Evolutionary conservation across 371 early-diverging fungal genomes (phyloP).

Genomic region (Rhizopus stolonifer): DNA sequence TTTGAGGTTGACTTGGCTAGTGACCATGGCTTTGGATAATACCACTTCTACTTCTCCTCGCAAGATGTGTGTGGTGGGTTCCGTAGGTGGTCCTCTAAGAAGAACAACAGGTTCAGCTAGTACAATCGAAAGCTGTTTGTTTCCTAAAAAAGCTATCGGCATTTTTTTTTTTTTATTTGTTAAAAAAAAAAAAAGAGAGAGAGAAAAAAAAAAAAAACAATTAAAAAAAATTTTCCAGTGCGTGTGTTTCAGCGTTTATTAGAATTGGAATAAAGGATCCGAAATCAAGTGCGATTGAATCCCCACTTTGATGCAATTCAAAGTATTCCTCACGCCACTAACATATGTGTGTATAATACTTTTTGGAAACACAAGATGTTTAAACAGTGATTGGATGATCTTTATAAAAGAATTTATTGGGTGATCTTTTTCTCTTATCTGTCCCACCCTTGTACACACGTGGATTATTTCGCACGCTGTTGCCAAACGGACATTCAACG

Average conservation of each 20-base stretch:
- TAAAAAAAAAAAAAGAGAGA: not conserved
- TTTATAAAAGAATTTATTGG: not conserved
- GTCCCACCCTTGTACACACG: not conserved
- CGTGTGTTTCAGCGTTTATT: no score
- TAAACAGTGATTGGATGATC: not conserved
- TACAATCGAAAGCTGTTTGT: conserved; percentile 31
- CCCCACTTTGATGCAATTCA: not conserved
- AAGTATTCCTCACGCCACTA: no score
- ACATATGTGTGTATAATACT: no score
- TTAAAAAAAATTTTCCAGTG: not conserved
- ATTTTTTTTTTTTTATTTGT: conserved; percentile 11
- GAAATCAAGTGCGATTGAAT: not conserved
- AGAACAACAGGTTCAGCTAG: conserved; percentile 36
- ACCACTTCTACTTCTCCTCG: conserved; percentile 33
- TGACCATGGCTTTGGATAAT: conserved; percentile 22
- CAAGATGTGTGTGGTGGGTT: conserved; percentile 28
- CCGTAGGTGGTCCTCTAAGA: conserved; percentile 32
- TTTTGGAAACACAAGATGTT: not conserved
- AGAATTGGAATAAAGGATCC: no score
- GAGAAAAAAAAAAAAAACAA: conserved; percentile 7
- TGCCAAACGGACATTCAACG: not conserved
- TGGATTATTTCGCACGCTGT: not conserved
- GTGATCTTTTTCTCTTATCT: not conserved
- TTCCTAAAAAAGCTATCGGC: conserved; percentile 32
- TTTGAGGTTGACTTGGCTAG: conserved; percentile 21